Conservation (phyloP, 2,329 filamentous ascomycete genomes). For the Beauveria scarabaeidicola region DNA sequence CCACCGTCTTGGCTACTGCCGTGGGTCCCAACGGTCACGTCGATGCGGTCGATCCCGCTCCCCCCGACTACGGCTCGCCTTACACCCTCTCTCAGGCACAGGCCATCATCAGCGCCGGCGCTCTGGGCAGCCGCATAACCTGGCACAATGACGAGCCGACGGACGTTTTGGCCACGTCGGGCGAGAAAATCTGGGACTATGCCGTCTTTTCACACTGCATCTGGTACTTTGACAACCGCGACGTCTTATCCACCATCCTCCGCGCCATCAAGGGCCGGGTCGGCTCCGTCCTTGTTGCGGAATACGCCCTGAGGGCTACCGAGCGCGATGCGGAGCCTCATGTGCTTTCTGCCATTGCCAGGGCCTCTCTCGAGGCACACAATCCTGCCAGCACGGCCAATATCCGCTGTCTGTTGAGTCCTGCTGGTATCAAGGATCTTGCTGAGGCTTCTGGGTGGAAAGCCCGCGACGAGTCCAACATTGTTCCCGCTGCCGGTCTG, state of each 20-base stretch:
- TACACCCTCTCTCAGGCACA: slow-evolving; percentile 43
- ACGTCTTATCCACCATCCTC: slow-evolving; percentile 18
- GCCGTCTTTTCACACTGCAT: slow-evolving; percentile 42
- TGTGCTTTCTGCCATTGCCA: slow-evolving; percentile 41
- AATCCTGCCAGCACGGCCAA: slow-evolving; percentile 33
- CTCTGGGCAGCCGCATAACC: slow-evolving; percentile 32
- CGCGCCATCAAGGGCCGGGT: slow-evolving; percentile 16
- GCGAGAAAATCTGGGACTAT: slow-evolving; percentile 29
- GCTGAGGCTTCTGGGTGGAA: slow-evolving; percentile 29
- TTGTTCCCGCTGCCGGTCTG: slow-evolving; percentile 30
- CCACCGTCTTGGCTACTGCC: slow-evolving; percentile 41
- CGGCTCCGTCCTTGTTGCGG: slow-evolving; percentile 17
- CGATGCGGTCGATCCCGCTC: slow-evolving; percentile 44
- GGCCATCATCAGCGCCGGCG: slow-evolving; percentile 29
- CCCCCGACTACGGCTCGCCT: slow-evolving; percentile 40
- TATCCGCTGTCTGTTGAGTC: slow-evolving; percentile 37
- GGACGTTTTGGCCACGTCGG: slow-evolving; percentile 24
- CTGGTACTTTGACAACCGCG: slow-evolving; percentile 42
- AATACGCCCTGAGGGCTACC: slow-evolving; percentile 26
- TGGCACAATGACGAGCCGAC: slow-evolving; percentile 33
- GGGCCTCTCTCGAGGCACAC: slow-evolving; percentile 34
- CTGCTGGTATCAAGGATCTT: slow-evolving; percentile 28
- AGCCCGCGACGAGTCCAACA: slow-evolving; percentile 25
- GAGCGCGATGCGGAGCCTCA: slow-evolving; percentile 35
- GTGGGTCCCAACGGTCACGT: slow-evolving; percentile 36